Evolutionary conservation across 2,329 filamentous ascomycete species (phyloP).

Genomic region (Scolecobasidium constrictum): DNA sequence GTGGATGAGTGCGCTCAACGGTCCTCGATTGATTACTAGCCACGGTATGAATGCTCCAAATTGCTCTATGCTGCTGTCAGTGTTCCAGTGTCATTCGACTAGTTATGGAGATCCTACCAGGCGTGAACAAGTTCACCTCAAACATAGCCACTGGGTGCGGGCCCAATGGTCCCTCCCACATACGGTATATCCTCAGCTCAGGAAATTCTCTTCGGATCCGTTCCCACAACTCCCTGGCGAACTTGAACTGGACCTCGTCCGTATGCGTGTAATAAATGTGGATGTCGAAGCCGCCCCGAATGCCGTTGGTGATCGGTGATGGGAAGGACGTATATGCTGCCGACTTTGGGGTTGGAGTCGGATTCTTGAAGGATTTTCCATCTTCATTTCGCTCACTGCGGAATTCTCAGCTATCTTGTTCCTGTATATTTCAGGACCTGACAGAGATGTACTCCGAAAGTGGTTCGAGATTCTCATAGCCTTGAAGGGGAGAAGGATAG

Average conservation of each 20-base stretch:
- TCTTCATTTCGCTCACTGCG: slow-evolving; percentile 53
- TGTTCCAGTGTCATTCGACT: slow-evolving; percentile 3
- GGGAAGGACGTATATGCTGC: slow-evolving; percentile 60
- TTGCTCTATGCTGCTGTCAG: no score
- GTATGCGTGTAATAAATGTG: slow-evolving; percentile 71
- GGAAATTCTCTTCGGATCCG: slow-evolving; percentile 75
- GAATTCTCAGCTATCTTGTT: no score
- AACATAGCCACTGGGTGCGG: slow-evolving; percentile 85
- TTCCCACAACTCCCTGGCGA: slow-evolving; percentile 64
- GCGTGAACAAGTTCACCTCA: slow-evolving; percentile 80
- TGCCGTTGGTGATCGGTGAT: slow-evolving; percentile 54
- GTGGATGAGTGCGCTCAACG: slow-evolving; percentile 68
- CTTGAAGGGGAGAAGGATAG: slow-evolving; percentile 47
- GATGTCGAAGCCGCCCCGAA: slow-evolving; percentile 67
- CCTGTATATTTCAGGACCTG: not conserved
- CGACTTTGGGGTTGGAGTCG: slow-evolving; percentile 48
- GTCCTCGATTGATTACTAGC: slow-evolving; percentile 72
- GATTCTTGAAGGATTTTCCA: slow-evolving; percentile 68
- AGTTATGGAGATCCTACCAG: slow-evolving; percentile 33
- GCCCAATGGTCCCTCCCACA: slow-evolving; percentile 69
- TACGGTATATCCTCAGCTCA: slow-evolving; percentile 68
- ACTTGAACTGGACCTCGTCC: slow-evolving; percentile 51
- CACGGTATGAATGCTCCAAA: slow-evolving; percentile 85
- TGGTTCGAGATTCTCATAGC: slow-evolving; percentile 46
- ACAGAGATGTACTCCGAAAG: slow-evolving; percentile 32